These are phyloP conservation scores for Odontarrhena argentea DNA, from an alignment of 345 rosid species.

Conservation along the genomic window DNA sequence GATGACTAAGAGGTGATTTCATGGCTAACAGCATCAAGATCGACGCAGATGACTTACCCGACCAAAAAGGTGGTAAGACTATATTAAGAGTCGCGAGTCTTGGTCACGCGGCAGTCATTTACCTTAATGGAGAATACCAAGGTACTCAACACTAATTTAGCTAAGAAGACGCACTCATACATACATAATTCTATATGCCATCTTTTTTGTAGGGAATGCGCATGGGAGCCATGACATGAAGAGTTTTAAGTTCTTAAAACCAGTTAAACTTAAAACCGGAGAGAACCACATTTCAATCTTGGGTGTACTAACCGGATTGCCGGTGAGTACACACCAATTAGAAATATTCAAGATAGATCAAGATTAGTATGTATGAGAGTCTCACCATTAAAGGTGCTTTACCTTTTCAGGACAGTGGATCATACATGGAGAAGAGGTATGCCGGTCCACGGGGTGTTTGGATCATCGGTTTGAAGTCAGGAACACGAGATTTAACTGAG, in stretches of 20 bases:
- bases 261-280: slow-evolving; percentile 53
- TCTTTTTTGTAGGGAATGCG: slow-evolving; percentile 47
- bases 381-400: neutral
- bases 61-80: slow-evolving; percentile 46
- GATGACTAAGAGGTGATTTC: slow-evolving; percentile 5
- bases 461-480: slow-evolving; percentile 75
- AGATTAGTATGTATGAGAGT: neutral
- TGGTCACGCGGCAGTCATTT: slow-evolving; percentile 67
- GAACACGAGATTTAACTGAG: slow-evolving; percentile 62
- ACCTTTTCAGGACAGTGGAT: slow-evolving; percentile 71
- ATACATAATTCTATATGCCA: neutral
- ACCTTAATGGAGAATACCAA: slow-evolving; percentile 61
- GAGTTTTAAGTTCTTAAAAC: slow-evolving; percentile 61
- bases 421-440: slow-evolving; percentile 76
- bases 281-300: slow-evolving; percentile 52
- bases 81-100: slow-evolving; percentile 64
- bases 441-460: slow-evolving; percentile 73
- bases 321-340: slow-evolving; percentile 46
- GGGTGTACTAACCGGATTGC: slow-evolving; percentile 61
- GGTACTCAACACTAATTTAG: slow-evolving; percentile 41
- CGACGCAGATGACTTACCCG: slow-evolving; percentile 51
- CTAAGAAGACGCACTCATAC: slow-evolving; percentile 6
- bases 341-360: slow-evolving; percentile 11
- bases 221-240: slow-evolving; percentile 84
- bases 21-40: slow-evolving; percentile 48